A percentile compares a stretch with the other conserved stretches of the same genome.
These are phyloP conservation scores for Ascosphaera apis DNA, from an alignment of 2,329 filamentous ascomycete genomes.

Conservation along the genomic window DNA sequence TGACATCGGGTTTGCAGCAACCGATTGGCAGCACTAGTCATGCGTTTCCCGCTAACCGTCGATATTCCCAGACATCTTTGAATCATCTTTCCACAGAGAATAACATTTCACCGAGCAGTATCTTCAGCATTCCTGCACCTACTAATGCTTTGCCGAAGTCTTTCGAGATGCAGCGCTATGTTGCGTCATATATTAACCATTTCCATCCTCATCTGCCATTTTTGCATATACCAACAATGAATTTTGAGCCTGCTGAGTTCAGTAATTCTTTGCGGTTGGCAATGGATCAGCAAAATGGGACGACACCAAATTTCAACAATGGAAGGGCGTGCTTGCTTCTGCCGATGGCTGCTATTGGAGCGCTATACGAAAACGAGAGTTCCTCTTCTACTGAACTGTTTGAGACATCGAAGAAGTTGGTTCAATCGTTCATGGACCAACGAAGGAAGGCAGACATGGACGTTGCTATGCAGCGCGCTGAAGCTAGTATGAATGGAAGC, in stretches of 20 bases:
- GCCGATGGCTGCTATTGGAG: slow-evolving; percentile 69
- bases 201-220: slow-evolving; percentile 95
- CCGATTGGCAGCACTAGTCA: slow-evolving; percentile 13
- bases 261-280: slow-evolving; percentile 36
- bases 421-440: slow-evolving; percentile 78
- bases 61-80: slow-evolving; percentile 35
- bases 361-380: slow-evolving; percentile 69
- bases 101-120: slow-evolving; percentile 8
- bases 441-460: slow-evolving; percentile 64
- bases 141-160: slow-evolving; percentile 46
- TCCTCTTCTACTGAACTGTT: slow-evolving; percentile 64
- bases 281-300: slow-evolving; percentile 27
- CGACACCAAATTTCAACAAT: slow-evolving; percentile 35
- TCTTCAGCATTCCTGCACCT: slow-evolving; percentile 22
- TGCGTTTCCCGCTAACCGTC: slow-evolving; percentile 26
- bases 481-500: slow-evolving; percentile 7
- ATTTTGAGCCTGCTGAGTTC: slow-evolving; percentile 58
- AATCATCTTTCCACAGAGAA: slow-evolving; percentile 18
- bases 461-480: slow-evolving; percentile 29
- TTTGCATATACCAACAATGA: slow-evolving; percentile 71
- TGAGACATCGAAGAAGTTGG: slow-evolving; percentile 86
- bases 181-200: slow-evolving; percentile 70
- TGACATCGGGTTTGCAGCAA: slow-evolving; percentile 37
- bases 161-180: slow-evolving; percentile 69
- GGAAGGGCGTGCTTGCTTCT: slow-evolving; percentile 71